Base-by-base conservation (phyloP, 2,329 filamentous ascomycete genomes). In the Aspergillus texensis region DNA sequence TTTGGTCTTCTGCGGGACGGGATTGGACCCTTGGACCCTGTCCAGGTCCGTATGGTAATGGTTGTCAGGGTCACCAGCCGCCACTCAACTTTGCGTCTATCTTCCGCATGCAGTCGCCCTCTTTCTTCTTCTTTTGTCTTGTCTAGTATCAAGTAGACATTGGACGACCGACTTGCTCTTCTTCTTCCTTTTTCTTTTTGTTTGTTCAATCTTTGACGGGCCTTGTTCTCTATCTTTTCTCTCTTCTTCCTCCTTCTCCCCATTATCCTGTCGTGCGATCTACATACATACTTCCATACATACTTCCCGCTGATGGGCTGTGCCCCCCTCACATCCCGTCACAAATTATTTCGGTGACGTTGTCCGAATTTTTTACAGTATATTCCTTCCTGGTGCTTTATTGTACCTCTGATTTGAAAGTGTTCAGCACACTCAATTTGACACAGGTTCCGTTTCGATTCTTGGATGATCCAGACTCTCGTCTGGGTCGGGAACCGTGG, bases 31-130 rank as follows among this genome's bases (percentile, higher is more conserved):
- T 57, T n/a, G 21, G 57, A 59, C 57, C 57, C 30, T 52, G 45
- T 24, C 19, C 12, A 36, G 30, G 45, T 36, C 50, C 39, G 34
- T 36, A 36, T 24, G 28, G 48, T 48, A 46, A 50, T 65, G 62
- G 67, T 69, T 64, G 67, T 67, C 67, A 50, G 66, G 67, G 67
- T 55, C 67, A 69, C 67, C 48, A 66, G 66, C 65, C 67, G 65
- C 66, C 64, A 66, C 57, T 56, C 34, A 24, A 32, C 21, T 55
- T 36, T 36, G 34, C 32, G 53, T 12, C 19, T 50, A 55, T 39
- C 26, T 19, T 56, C 62, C 64, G 64, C 32, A 62, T 64, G 63
- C 63, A 65, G 60, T 59, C 24, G 55, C 24, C 21, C 34, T 30
- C 30, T 26, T 16, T 26, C 55, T 53, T 34, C 21, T n/a, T 56